Conservation (phyloP, 257 asterid genomes). For the Salvia miltiorrhiza region DNA sequence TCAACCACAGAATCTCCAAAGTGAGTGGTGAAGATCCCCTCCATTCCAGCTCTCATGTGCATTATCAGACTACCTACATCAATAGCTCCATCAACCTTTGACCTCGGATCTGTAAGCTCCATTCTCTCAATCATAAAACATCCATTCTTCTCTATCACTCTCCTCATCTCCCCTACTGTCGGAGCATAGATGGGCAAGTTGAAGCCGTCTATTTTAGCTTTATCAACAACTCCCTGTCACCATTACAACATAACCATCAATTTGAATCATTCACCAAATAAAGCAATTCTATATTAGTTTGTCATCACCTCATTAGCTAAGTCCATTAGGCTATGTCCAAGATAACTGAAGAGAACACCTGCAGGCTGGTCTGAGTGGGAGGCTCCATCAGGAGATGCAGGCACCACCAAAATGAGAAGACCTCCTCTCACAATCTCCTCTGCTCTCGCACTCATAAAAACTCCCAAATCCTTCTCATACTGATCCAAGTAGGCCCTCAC, state of each 20-base stretch:
- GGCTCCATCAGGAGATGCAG: slow-evolving; percentile 4
- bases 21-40: slow-evolving; percentile 20
- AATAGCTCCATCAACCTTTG: not conserved
- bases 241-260: too few relatives aligned
- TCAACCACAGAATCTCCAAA: slow-evolving; percentile 21
- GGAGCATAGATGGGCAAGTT: slow-evolving; percentile 24
- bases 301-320: slow-evolving; percentile 23
- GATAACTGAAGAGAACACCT: not conserved
- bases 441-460: slow-evolving; percentile 31
- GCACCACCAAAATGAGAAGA: slow-evolving; percentile 17
- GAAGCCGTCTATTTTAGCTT: slow-evolving; percentile 27
- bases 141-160: slow-evolving; percentile 21
- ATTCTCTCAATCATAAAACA: slow-evolving; percentile 25
- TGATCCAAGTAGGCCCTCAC: slow-evolving; percentile 26
- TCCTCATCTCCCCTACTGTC: slow-evolving; percentile 10
- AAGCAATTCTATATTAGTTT: too few relatives aligned
- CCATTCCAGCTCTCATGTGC: slow-evolving; percentile 25
- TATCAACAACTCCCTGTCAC: slow-evolving; percentile 27
- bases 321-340: slow-evolving; percentile 29
- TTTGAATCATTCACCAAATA: too few relatives aligned
- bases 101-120: slow-evolving; percentile 19
- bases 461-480: slow-evolving; percentile 25
- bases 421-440: slow-evolving; percentile 36
- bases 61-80: slow-evolving; percentile 1
- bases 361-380: not conserved